These are phyloP conservation scores for Russula foetens DNA, from an alignment of 768 basidiomycete species.

Conservation along the genomic window DNA sequence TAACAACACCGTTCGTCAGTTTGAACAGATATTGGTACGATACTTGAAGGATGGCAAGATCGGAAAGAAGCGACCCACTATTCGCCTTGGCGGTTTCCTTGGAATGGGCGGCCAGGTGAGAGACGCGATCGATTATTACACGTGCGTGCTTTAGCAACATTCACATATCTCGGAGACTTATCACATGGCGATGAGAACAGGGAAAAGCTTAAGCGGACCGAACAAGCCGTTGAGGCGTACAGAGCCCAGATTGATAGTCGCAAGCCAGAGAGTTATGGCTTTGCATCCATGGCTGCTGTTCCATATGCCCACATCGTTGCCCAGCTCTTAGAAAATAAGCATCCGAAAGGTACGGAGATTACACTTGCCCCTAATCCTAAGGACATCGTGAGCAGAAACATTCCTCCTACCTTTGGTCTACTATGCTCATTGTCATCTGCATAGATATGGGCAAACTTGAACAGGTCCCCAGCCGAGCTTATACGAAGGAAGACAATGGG, in stretches of 20 bases:
- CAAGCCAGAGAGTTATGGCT: conserved; percentile 85
- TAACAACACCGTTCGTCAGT: conserved; percentile 88
- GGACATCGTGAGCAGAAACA: conserved; percentile 61
- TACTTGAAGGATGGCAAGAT: conserved; percentile 82
- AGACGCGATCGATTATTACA: conserved; percentile 93
- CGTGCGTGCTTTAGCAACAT: conserved; percentile 40
- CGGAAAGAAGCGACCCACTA: conserved; percentile 72
- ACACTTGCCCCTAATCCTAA: conserved; percentile 81
- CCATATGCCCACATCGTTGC: conserved; percentile 86
- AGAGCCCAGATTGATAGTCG: conserved; percentile 63
- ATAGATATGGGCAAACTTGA: conserved; percentile 89
- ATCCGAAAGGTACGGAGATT: conserved; percentile 64
- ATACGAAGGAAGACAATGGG: conserved; percentile 63
- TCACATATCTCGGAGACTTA: neutral
- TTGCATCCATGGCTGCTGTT: conserved; percentile 84
- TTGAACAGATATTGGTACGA: conserved; percentile 82
- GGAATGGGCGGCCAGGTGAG: conserved; percentile 78
- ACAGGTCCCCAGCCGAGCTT: conserved; percentile 57
- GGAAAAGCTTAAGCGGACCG: conserved; percentile 49
- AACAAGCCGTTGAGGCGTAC: conserved; percentile 64
- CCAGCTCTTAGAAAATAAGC: conserved; percentile 56
- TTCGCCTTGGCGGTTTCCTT: conserved; percentile 68
- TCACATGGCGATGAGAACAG: conserved; percentile 21
- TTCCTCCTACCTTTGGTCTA: neutral
- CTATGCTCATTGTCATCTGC: neutral